Base-by-base conservation (phyloP, 1,284 basidiomycete species). In the Nidula niveotomentosa region DNA sequence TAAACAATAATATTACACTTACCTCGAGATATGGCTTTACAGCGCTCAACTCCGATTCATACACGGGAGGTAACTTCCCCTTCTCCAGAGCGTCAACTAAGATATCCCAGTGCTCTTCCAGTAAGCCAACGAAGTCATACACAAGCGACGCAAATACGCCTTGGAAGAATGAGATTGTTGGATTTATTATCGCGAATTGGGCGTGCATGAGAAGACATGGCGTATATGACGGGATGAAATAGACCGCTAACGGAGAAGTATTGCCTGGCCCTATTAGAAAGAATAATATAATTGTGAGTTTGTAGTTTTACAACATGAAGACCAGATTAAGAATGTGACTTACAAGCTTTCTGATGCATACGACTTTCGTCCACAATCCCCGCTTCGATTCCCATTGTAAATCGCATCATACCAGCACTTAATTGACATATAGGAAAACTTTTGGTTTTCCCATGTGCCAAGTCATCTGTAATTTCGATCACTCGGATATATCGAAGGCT, bases 51-150 rank as follows among this genome's bases (percentile, higher is more conserved):
- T 55, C 58, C 2, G 46, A 17, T 5, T 53, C 58, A 34, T 57
- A 45, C 3, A 59, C 44, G n/a, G 55, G 43, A 35, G 56, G 58
- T 8, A 57, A n/a, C 13, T 37, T 37, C 4, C 58, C 58, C 13
- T 35, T 36, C 6, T 57, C 45, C 36, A 59, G 57, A 8, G 58
- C 56, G n/a, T 57, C 17, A 30, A 59, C 18, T 34, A 59, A 17
- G 15, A 45, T 35, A 15, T 59, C 58, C 58, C 58, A 59, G 36
- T 57, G 18, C 34, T 55, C 51, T 33, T 57, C 56, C 35, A 59
- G 44, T 10, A 57, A 44, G 5, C 53, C 51, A 30, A 59, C 36
- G 47, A 59, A 50, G 48, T 59, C 58, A 12, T 50, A 17, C 34
- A 59, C 51, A 15, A 56, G 36, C 3, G 58, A 56, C 46, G 36